Percentiles rank a stretch among this genome's conserved stretches.
Conservation (phyloP, 805 yeast genomes). For the Kuraishia ogatae region DNA sequence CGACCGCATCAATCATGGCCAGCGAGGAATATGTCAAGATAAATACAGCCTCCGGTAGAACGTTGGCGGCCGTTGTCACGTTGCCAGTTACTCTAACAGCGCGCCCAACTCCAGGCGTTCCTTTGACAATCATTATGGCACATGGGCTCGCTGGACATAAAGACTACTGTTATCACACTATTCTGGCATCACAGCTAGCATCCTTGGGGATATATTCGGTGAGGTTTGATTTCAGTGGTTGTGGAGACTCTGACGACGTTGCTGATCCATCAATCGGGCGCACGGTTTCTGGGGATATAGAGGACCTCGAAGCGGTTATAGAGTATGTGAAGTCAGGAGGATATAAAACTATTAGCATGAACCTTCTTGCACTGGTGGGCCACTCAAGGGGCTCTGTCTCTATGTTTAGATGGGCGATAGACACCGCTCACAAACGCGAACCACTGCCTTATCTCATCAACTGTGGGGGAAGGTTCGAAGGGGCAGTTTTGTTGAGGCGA, state of each 20-base stretch:
- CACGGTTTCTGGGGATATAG: conserved; percentile 51
- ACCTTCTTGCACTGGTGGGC: conserved; percentile 51
- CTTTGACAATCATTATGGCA: conserved; percentile 48
- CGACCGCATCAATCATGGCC: background rate
- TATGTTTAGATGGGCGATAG: conserved; percentile 61
- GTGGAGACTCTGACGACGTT: conserved; percentile 66
- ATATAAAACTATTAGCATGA: conserved; percentile 28
- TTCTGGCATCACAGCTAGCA: conserved; percentile 53
- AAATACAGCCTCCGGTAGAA: background rate
- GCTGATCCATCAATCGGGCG: conserved; percentile 38
- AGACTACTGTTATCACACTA: conserved; percentile 64
- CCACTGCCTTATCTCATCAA: conserved; percentile 59
- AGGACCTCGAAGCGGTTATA: conserved; percentile 49
- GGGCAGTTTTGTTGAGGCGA: conserved; percentile 35
- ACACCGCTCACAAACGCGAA: conserved; percentile 28
- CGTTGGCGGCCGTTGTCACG: background rate
- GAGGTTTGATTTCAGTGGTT: conserved; percentile 78
- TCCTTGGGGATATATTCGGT: conserved; percentile 53
- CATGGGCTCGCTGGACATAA: conserved; percentile 88
- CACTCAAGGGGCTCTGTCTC: conserved; percentile 81
- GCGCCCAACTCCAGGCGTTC: conserved; percentile 36
- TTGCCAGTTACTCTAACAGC: background rate
- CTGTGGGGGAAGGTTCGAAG: conserved; percentile 62
- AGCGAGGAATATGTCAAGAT: background rate
- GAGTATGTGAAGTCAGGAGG: conserved; percentile 20